Percentiles rank a stretch among this genome's conserved stretches.
These are phyloP conservation scores for Perilla frutescens DNA, from an alignment of 257 asterid species.

Conservation along the genomic window DNA sequence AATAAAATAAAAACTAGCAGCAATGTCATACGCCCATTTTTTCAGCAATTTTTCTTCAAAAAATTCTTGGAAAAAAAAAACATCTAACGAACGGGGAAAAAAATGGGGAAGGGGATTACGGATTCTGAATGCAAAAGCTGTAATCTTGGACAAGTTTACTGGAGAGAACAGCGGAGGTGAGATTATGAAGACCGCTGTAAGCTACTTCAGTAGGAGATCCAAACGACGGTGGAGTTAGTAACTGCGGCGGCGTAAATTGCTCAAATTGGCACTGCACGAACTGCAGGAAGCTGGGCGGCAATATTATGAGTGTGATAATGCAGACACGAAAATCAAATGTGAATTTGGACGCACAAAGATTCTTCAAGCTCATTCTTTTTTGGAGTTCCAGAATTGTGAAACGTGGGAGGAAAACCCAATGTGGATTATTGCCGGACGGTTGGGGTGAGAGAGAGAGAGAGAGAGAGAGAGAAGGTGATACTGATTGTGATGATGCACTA, in stretches of 20 bases:
- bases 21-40: conserved; percentile 16
- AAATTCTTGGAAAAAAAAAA: background rate
- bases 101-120: conserved; percentile 44
- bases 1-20: background rate
- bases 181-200: conserved; percentile 52
- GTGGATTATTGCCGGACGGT: background rate
- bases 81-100: background rate
- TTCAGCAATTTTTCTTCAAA: background rate
- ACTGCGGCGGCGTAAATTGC: conserved; percentile 36
- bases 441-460: too few relatives aligned
- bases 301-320: conserved; percentile 19
- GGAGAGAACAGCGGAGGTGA: conserved; percentile 52
- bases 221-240: conserved; percentile 40
- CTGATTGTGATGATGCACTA: background rate
- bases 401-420: conserved; percentile 16
- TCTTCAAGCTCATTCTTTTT: conserved; percentile 45
- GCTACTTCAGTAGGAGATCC: conserved; percentile 46
- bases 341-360: conserved; percentile 33
- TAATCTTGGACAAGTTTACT: conserved; percentile 55
- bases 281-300: conserved; percentile 40
- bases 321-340: conserved; percentile 22
- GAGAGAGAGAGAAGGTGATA: too few relatives aligned
- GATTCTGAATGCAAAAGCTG: conserved; percentile 65
- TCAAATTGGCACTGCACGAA: conserved; percentile 55
- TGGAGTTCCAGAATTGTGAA: background rate